Conservation (phyloP, 2,329 filamentous ascomycete species). For the Phialocephala subalpina region DNA sequence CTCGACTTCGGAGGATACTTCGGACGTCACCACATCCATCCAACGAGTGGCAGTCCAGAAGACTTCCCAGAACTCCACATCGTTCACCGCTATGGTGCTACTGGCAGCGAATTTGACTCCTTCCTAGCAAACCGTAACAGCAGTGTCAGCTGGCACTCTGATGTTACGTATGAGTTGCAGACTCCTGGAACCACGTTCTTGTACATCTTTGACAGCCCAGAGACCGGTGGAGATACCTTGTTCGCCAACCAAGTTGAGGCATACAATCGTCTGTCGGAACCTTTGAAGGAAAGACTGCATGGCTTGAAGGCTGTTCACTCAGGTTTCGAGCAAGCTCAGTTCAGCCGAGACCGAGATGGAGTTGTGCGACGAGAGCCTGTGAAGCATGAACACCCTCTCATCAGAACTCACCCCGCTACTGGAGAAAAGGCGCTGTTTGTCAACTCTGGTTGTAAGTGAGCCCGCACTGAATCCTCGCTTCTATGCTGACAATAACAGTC, state of each 20-base stretch:
- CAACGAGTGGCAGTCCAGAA: constrained; percentile 75
- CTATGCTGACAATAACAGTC: constrained; percentile 54
- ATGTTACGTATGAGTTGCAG: constrained; percentile 86
- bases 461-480: no score
- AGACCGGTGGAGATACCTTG: constrained; percentile 81
- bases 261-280: constrained; percentile 74
- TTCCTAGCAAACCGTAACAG: constrained; percentile 75
- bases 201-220: constrained; percentile 82
- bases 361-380: constrained; percentile 81
- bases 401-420: constrained; percentile 80
- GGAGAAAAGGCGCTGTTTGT: constrained; percentile 83
- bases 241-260: constrained; percentile 81
- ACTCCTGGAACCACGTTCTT: constrained; percentile 88
- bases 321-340: constrained; percentile 78
- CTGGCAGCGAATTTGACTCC: constrained; percentile 63
- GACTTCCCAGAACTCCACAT: constrained; percentile 78
- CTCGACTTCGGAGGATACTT: constrained; percentile 78
- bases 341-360: constrained; percentile 68
- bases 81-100: constrained; percentile 72
- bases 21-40: constrained; percentile 81
- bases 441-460: constrained; percentile 76
- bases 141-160: constrained; percentile 85
- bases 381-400: constrained; percentile 74
- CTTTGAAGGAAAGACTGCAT: constrained; percentile 74
- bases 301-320: constrained; percentile 83